phyloP scores from a whole-genome alignment of 1,284 basidiomycete species.

The Malassezia globosa region DNA sequence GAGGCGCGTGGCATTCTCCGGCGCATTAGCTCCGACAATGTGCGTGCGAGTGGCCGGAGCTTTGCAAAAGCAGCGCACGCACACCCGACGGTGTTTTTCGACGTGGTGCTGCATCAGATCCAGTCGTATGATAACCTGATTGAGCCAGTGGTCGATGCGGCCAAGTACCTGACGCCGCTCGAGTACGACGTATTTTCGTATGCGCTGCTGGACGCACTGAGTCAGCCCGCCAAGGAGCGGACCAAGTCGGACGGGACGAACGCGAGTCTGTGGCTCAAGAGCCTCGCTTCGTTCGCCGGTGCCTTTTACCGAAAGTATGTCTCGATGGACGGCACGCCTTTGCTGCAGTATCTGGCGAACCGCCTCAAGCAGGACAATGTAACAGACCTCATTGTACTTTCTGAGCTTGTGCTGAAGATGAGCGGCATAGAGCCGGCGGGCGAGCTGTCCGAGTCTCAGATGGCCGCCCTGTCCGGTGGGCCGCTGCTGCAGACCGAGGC shows the following conservation, averaged over 20 bases:
- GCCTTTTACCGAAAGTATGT: slow-evolving; percentile 74
- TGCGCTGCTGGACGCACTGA: slow-evolving; percentile 67
- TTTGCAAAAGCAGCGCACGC: slow-evolving; percentile 90
- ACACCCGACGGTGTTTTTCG: slow-evolving; percentile 84
- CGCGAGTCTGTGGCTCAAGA: slow-evolving; percentile 77
- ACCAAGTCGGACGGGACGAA: slow-evolving; percentile 88
- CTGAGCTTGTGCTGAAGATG: slow-evolving; percentile 89
- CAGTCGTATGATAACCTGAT: slow-evolving; percentile 95
- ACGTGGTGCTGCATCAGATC: slow-evolving; percentile 79
- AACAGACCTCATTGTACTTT: slow-evolving; percentile 78
- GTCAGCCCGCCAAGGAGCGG: slow-evolving; percentile 70
- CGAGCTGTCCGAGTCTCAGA: slow-evolving; percentile 69
- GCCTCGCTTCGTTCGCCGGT: slow-evolving; percentile 78
- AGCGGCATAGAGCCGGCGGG: slow-evolving; percentile 64
- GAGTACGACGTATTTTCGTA: slow-evolving; percentile 88
- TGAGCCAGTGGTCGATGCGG: slow-evolving; percentile 75
- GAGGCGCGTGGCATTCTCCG: slow-evolving; percentile 48
- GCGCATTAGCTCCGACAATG: slow-evolving; percentile 54
- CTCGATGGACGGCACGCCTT: slow-evolving; percentile 64
- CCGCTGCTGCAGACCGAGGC: slow-evolving; percentile 72
- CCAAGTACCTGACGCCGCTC: slow-evolving; percentile 77
- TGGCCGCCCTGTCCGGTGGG: slow-evolving; percentile 79
- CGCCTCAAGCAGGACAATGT: slow-evolving; percentile 61
- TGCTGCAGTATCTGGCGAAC: slow-evolving; percentile 82
- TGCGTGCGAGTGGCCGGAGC: slow-evolving; percentile 67